Conservation (phyloP, 768 basidiomycete species). For the Cystobasidium onofrii region DNA sequence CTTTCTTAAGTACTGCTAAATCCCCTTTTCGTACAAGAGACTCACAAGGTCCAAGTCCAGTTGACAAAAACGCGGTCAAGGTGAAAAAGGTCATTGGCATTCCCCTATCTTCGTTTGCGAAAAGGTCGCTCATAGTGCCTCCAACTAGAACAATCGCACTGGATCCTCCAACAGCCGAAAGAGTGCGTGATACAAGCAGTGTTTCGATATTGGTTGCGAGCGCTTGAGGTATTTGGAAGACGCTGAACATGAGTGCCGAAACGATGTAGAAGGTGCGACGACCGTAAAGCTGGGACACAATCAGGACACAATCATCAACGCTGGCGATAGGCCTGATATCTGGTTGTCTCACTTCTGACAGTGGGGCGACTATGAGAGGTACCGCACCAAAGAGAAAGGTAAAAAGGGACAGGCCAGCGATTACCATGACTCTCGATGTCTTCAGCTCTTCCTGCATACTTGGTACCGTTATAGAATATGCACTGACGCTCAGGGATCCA, state of each 20-base stretch:
- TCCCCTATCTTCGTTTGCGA: not conserved
- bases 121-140: conserved; percentile 2
- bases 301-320: too few species aligned
- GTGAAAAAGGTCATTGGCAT: not conserved
- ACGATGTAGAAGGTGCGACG: not conserved
- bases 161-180: not conserved
- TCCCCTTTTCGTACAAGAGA: too few species aligned
- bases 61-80: not conserved
- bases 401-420: not conserved
- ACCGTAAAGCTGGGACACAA: not conserved
- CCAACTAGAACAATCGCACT: conserved; percentile 2
- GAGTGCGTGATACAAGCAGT: not conserved
- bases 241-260: not conserved
- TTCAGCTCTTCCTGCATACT: not conserved
- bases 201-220: conserved; percentile 12
- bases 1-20: conserved; percentile 45
- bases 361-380: not conserved
- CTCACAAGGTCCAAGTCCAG: not conserved
- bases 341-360: not conserved
- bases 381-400: not conserved
- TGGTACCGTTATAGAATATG: not conserved
- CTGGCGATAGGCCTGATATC: too few species aligned
- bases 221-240: conserved; percentile 17
- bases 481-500: not conserved
- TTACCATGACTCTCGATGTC: not conserved